phyloP scores from a whole-genome alignment of 768 basidiomycete species.

The Tremella fuciformis region DNA sequence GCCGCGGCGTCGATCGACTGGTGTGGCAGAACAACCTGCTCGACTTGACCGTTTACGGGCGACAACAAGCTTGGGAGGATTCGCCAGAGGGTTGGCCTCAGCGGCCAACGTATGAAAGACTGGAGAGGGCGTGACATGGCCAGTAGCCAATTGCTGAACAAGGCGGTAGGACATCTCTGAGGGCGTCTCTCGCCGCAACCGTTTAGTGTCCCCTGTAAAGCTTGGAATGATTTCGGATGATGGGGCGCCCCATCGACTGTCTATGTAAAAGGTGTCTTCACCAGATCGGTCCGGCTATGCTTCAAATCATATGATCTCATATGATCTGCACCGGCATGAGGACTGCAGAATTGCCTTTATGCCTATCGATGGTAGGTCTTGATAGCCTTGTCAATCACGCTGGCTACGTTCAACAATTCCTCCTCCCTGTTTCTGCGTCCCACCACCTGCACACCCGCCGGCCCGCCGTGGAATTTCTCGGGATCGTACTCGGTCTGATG shows the following conservation, averaged over 20 bases:
- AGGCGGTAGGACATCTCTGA: no score
- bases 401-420: conserved; percentile 1
- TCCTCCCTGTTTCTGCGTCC: conserved; percentile 5
- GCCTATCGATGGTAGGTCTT: background rate
- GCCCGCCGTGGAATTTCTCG: background rate
- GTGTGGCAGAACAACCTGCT: background rate
- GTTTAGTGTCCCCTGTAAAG: no score
- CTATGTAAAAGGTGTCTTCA: no score
- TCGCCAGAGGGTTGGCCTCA: conserved; percentile 1
- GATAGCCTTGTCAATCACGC: conserved; percentile 3
- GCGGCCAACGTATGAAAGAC: background rate
- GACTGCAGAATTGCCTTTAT: no score
- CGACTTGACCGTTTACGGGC: conserved; percentile 1
- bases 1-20: background rate
- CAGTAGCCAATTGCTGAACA: no score
- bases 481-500: background rate
- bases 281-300: no score
- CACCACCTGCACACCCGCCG: conserved; percentile 9
- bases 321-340: no score
- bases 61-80: conserved; percentile 1
- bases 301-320: no score
- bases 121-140: no score
- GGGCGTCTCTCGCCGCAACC: no score
- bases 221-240: no score
- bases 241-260: no score